A percentile compares a stretch with the other conserved stretches of the same genome.
Evolutionary conservation across 2,329 filamentous ascomycete genomes (phyloP).

Genomic region (Fusarium dimerum): DNA sequence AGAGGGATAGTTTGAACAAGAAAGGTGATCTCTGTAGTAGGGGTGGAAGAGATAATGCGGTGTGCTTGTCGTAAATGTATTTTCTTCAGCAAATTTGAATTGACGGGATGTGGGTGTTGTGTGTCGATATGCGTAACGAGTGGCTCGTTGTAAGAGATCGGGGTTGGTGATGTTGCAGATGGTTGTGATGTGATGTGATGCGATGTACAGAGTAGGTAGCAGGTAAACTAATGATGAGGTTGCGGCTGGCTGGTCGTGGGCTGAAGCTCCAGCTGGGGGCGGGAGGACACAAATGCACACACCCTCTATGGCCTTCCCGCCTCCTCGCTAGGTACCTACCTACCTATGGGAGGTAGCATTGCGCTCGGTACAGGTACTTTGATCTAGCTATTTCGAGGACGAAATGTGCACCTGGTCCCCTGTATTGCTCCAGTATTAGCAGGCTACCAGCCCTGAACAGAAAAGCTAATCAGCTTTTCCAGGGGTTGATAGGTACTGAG

Average conservation of each 20-base stretch:
- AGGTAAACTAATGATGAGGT: too few relatives aligned
- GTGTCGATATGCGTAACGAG: neutral
- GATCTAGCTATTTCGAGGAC: neutral
- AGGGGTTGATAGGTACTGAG: neutral
- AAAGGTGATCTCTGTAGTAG: neutral
- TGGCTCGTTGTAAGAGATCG: neutral
- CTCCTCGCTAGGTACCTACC: neutral
- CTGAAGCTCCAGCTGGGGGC: neutral
- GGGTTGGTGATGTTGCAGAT: neutral
- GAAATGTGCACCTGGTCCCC: neutral
- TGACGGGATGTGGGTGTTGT: neutral
- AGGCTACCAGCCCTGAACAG: neutral
- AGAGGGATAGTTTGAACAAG: conserved; percentile 5
- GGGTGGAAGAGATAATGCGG: too few relatives aligned
- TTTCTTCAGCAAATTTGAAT: too few relatives aligned
- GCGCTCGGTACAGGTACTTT: neutral
- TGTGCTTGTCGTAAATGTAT: too few relatives aligned
- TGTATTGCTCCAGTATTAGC: neutral
- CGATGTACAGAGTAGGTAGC: too few relatives aligned
- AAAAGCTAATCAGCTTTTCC: neutral
- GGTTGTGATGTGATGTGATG: neutral
- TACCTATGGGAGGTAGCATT: too few relatives aligned
- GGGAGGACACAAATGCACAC: neutral
- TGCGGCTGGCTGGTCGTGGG: neutral
- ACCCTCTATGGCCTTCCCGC: neutral